Percentiles rank a stretch among this genome's conserved stretches.
Conservation (phyloP, 2,329 filamentous ascomycete genomes). For the Pyrenochaeta sp. region DNA sequence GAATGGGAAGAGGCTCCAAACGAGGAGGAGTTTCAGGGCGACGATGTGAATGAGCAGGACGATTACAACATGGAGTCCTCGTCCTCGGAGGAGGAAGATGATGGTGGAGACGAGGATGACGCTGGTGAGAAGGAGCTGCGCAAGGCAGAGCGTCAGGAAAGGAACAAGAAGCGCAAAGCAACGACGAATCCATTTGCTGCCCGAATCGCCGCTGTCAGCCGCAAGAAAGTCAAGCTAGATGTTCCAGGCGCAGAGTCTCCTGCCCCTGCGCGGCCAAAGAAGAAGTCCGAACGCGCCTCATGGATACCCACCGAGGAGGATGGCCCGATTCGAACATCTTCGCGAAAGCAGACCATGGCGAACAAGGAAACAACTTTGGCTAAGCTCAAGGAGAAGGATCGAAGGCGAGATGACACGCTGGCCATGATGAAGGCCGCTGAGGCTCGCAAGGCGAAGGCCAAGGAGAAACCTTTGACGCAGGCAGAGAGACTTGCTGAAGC, state of each 20-base stretch:
- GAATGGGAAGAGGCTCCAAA: slow-evolving; percentile 74
- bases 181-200: slow-evolving; percentile 58
- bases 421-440: slow-evolving; percentile 69
- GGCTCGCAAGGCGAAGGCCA: slow-evolving; percentile 72
- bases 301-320: slow-evolving; percentile 73
- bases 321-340: slow-evolving; percentile 68
- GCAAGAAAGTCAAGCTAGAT: slow-evolving; percentile 51
- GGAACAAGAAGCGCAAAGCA: slow-evolving; percentile 78
- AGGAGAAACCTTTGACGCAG: slow-evolving; percentile 85
- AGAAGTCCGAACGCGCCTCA: slow-evolving; percentile 74
- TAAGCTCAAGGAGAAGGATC: slow-evolving; percentile 77
- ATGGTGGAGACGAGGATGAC: slow-evolving; percentile 74
- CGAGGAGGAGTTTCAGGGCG: slow-evolving; percentile 61
- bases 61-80: slow-evolving; percentile 84
- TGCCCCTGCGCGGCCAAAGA: slow-evolving; percentile 62
- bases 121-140: slow-evolving; percentile 90
- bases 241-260: slow-evolving; percentile 52
- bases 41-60: slow-evolving; percentile 63
- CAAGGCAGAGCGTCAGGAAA: slow-evolving; percentile 73
- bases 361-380: slow-evolving; percentile 67
- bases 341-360: slow-evolving; percentile 68
- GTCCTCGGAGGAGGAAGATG: slow-evolving; percentile 79
- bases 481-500: slow-evolving; percentile 85
- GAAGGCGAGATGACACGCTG: slow-evolving; percentile 74
- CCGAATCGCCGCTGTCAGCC: slow-evolving; percentile 48